phyloP scores from a whole-genome alignment of 192 early-diverging fungal genomes.

The Backusella circina region DNA sequence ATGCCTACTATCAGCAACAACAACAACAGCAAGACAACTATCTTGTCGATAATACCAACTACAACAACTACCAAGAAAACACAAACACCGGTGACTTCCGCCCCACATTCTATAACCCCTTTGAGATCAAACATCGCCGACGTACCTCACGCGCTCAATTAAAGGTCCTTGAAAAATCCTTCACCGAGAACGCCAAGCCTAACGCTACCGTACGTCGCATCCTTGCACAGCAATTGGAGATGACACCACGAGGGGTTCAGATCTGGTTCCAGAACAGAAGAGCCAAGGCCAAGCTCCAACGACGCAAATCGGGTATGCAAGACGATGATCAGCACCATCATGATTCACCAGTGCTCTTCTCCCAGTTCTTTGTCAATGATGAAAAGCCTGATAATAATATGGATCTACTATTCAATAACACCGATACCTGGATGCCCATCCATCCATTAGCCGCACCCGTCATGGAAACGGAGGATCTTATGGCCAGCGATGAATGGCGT shows the following conservation, averaged over 20 bases:
- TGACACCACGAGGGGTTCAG: slow-evolving; percentile 72
- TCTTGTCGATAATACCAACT: neutral
- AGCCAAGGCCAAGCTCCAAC: slow-evolving; percentile 79
- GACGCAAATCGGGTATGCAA: slow-evolving; percentile 8
- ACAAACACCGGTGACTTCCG: slow-evolving; percentile 46
- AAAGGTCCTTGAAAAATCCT: slow-evolving; percentile 67
- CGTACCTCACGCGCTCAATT: slow-evolving; percentile 74
- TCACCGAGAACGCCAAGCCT: slow-evolving; percentile 60
- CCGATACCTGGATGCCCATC: neutral
- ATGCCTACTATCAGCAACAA: neutral
- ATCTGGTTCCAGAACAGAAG: slow-evolving; percentile 91
- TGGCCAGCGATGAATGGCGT: slow-evolving; percentile 2
- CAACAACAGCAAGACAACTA: neutral
- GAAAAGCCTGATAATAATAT: neutral
- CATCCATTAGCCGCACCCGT: slow-evolving; percentile 3
- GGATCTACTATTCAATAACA: neutral
- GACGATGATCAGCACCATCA: neutral
- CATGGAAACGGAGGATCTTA: neutral
- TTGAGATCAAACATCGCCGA: slow-evolving; percentile 71
- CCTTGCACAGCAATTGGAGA: slow-evolving; percentile 60
- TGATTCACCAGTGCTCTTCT: neutral
- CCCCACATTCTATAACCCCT: slow-evolving; percentile 75
- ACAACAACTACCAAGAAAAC: neutral
- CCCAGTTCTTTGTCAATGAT: slow-evolving; percentile 14
- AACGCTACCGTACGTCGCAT: slow-evolving; percentile 55